Evolutionary conservation across 2,329 filamentous ascomycete species (phyloP), one percentile per base, ranked within the genome.

Genomic region (Fusarium penzigii): DNA sequence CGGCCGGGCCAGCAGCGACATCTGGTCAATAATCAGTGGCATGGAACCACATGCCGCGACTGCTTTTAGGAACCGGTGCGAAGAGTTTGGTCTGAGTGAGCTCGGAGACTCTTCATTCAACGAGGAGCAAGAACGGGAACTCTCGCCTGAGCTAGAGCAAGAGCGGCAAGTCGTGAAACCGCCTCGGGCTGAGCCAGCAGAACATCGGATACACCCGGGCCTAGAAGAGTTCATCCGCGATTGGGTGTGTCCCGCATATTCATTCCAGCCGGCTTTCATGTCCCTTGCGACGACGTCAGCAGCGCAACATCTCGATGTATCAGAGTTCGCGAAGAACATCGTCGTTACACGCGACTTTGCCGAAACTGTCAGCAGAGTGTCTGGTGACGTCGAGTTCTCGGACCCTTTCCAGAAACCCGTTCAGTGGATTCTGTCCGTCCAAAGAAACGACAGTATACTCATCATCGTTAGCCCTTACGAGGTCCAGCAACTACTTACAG

Each of bases 121-220:
- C 3, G 85, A 89, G 59, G 87, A 90, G 51, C 85, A 90, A 57
- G 87, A 90, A 62, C 76, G 86, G 1, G 87, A 90, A 56, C 71
- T 90, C 0, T 75, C 82, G 0, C 84, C 83, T 0, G 86, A 91
- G 53, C 76, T 81, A 1, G 83, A 90, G 56, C 69, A 79, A 25
- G 83, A 90, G 59, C 71, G 77, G 1, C 70, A 88, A 44, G 58
- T 82, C 1, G 72, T 88, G 56, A 72, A 71, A 2, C 80, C 83
- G 0, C 52, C 48, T 5, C 32, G 29, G 0, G 53, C 49, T 1
- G 38, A 59, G 1, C 74, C 84, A 0, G 61, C 55, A 0, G 1
- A 8, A 0, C 81, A 87, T 42, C 3, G 0, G 0, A 12, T 85
- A 0, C 75, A 84, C 46, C 11, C 49, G 0, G 69, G 78, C 32